Evolutionary conservation across 441 rosid species (phyloP), one percentile per base, ranked within the genome.

Genomic region (Viola pubescens): DNA sequence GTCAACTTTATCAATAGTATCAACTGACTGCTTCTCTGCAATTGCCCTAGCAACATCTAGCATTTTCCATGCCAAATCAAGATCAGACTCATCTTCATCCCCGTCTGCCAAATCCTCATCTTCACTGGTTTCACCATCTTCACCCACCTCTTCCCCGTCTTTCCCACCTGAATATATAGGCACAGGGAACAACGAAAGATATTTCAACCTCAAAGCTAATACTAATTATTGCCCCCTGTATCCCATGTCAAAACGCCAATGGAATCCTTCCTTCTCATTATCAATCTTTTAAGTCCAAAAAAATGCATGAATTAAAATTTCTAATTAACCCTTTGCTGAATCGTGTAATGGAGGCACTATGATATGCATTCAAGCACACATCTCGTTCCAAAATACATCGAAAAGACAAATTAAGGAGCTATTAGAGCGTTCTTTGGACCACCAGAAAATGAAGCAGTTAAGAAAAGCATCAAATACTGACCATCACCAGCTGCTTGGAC

Each of bases 1-100:
- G 70, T 89, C 96, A 51, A 92, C 98, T 69, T 82, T 85, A 67
- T 85, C 92, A 83, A 82, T 80, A 19, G 90, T 75, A 39, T 87
- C 94, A 52, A 62, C 78, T 0, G 78, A 59, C 14, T 77, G 72
- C 59, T 80, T 92, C 48, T 85, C 97, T 63, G 89, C 75, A 61
- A 92, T 92, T 67, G 87, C 92, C 76, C 98, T 85, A 1, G 96
- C 94, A 65, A 89, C 77, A 75, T 86, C 98, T 10, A 92, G 81
- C 90, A 89, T 82, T 75, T 92, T 89, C 97, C 96, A 89, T 5
- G 98, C 87, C 82, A 82, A 82, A 74, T 89, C 96, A 75, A 87
- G 79, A 70, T 89, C 97, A 66, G 89, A 80, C 50, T 89, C 97
- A 57, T 89, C 98, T 71, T 92, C 98, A 61, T 89, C 97, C 14